These are phyloP conservation scores for Ascoidea rubescens DNA, from an alignment of 805 yeast genomes.

Conservation along the genomic window DNA sequence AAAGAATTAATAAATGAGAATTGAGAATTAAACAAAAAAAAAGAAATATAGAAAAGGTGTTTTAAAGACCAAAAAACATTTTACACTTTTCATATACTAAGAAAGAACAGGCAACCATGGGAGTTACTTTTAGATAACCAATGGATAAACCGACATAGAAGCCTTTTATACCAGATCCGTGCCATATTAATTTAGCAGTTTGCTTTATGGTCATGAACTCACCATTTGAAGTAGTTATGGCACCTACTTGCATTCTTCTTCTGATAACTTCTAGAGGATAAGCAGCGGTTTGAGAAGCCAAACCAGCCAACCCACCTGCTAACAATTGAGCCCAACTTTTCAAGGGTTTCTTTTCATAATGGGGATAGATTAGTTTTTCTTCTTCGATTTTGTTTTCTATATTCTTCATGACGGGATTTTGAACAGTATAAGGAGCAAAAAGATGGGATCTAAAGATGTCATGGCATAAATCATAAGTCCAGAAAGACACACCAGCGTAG, in stretches of 20 bases:
- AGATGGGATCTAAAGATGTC: slow-evolving; percentile 61
- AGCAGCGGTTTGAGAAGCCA: slow-evolving; percentile 90
- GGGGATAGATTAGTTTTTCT: slow-evolving; percentile 9
- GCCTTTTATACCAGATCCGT: slow-evolving; percentile 72
- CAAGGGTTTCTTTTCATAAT: slow-evolving; percentile 43
- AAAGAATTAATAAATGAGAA: too few relatives aligned
- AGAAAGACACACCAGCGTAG: slow-evolving; percentile 94
- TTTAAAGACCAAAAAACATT: slow-evolving; percentile 45
- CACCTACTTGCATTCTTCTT: slow-evolving; percentile 92
- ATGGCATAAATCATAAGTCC: slow-evolving; percentile 84
- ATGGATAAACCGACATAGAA: slow-evolving; percentile 90
- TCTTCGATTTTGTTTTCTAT: slow-evolving; percentile 1
- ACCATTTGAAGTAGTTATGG: slow-evolving; percentile 41
- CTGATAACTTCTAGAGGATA: slow-evolving; percentile 94
- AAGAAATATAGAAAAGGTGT: too few relatives aligned
- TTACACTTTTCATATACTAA: slow-evolving; percentile 87
- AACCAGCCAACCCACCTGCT: slow-evolving; percentile 95
- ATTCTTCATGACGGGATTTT: slow-evolving; percentile 3
- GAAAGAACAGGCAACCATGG: slow-evolving; percentile 95
- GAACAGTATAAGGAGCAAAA: slow-evolving; percentile 39
- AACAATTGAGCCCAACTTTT: slow-evolving; percentile 82
- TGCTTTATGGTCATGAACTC: slow-evolving; percentile 36
- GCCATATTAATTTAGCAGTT: slow-evolving; percentile 47
- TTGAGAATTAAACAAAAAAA: too few relatives aligned
- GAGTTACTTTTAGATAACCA: slow-evolving; percentile 89